Base-by-base conservation (phyloP, 441 rosid species). In the Capsella rubella region DNA sequence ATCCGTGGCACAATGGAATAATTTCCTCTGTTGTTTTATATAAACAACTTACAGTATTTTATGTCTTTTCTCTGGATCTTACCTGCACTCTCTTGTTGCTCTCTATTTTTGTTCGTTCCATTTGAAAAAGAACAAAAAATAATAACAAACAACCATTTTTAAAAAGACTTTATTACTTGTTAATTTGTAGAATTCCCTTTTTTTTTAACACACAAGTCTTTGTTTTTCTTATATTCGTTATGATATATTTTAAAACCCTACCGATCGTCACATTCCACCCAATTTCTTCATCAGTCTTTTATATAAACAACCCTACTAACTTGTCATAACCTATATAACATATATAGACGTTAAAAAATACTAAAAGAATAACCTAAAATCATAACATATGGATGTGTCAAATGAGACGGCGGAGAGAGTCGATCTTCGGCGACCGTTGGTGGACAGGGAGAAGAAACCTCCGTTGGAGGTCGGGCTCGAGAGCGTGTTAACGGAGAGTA, bases 401-500 rank as follows among this genome's bases (percentile, higher is more conserved):
- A n/a, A 45, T 45, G 49, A 59, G 32, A 35, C 64, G 14, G 31
- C 12, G 46, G 64, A 58, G 64, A 35, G 40, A 25, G 5, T 11
- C 14, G 64, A 68, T 45, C 56, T 60, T 31, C 13, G n/a, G 15
- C 69, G 2, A 10, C 69, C 74, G 6, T 61, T 75, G 63, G 64
- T 60, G 25, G 56, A 29, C 59, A 27, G 45, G 16, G 57, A 67
- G 6, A 25, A 6, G 13, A 75, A 75, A 13, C 34, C 55, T 42
- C 57, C n/a, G 8, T 11, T 29, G 3, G 58, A 53, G 25, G 58
- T 75, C 27, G 79, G 53, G 28, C 86, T 88, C 11, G 93, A 90
- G 71, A 79, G 76, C 4, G 82, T 85, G 39, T 76, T 90, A 15
- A 60, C 77, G 6, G 84, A 87, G 45, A 27, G 66, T 15, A 42